These are phyloP conservation scores for Xylaria nigripes DNA, from an alignment of 495 filamentous ascomycete genomes.

Conservation along the genomic window DNA sequence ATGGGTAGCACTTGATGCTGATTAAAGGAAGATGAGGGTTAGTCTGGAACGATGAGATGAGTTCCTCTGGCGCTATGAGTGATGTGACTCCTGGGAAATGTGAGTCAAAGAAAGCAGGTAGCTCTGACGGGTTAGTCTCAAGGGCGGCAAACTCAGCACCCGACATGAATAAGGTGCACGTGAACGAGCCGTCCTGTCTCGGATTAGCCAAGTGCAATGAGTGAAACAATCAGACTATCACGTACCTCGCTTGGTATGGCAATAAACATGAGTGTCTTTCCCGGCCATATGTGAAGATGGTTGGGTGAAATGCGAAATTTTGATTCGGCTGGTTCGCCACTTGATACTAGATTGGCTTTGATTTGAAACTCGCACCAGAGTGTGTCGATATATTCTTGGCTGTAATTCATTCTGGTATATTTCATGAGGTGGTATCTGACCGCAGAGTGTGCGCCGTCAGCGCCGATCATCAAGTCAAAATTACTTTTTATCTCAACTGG, in stretches of 20 bases:
- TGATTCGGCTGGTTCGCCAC: conserved; percentile 35
- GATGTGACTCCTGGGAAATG: conserved; percentile 84
- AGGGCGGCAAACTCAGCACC: conserved; percentile 50
- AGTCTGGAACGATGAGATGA: conserved; percentile 59
- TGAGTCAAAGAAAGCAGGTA: conserved; percentile 65
- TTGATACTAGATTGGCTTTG: conserved; percentile 26
- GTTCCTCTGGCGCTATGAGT: conserved; percentile 61
- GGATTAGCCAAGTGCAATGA: conserved; percentile 1
- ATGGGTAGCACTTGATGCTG: conserved; percentile 80
- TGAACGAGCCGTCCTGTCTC: conserved; percentile 74
- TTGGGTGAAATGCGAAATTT: conserved; percentile 76
- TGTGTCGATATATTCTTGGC: conserved; percentile 93
- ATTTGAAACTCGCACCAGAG: conserved; percentile 97
- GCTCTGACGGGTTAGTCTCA: conserved; percentile 42
- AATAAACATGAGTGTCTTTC: conserved; percentile 92
- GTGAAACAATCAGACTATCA: not conserved
- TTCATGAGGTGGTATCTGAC: conserved; percentile 92
- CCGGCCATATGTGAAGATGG: conserved; percentile 97
- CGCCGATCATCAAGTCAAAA: conserved; percentile 94
- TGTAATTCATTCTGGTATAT: conserved; percentile 75
- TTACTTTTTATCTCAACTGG: conserved; percentile 55
- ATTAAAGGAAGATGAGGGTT: conserved; percentile 92
- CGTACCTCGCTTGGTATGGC: conserved; percentile 71
- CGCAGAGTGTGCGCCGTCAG: conserved; percentile 90
- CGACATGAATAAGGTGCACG: conserved; percentile 87